Evolutionary conservation across 2,329 filamentous ascomycete genomes (phyloP).

Genomic region (Aspergillus quadrilineatus): DNA sequence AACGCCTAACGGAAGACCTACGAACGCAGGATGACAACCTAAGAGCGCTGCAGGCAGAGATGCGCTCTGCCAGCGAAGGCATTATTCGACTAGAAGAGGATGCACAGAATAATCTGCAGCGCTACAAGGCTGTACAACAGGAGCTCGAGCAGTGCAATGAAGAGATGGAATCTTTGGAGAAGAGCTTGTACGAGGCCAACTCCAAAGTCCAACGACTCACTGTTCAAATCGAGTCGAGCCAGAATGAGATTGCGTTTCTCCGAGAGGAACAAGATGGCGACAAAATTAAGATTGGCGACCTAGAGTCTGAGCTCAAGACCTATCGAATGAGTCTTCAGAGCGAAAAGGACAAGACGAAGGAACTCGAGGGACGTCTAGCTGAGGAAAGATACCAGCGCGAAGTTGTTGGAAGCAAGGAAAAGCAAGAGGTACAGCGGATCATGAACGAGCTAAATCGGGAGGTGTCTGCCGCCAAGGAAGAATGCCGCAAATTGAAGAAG

Average conservation of each 20-base stretch:
- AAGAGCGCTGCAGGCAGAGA: conserved; percentile 85
- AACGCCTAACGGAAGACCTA: conserved; percentile 69
- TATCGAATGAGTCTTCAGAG: conserved; percentile 78
- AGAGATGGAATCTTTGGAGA: conserved; percentile 82
- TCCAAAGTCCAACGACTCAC: conserved; percentile 83
- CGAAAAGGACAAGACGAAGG: conserved; percentile 72
- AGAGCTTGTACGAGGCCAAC: conserved; percentile 78
- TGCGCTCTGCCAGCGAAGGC: conserved; percentile 85
- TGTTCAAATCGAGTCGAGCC: conserved; percentile 88
- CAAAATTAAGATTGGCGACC: conserved; percentile 95
- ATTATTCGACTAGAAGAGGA: conserved; percentile 87
- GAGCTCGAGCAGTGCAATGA: conserved; percentile 81
- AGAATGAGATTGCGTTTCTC: conserved; percentile 90
- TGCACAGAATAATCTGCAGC: conserved; percentile 72
- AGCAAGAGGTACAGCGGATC: conserved; percentile 90
- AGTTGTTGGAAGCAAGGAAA: conserved; percentile 80
- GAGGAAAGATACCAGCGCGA: conserved; percentile 85
- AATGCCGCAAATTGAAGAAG: conserved; percentile 77
- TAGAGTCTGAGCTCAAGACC: conserved; percentile 78
- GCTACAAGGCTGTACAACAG: conserved; percentile 78
- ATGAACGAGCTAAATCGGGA: conserved; percentile 91
- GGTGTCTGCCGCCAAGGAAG: conserved; percentile 77
- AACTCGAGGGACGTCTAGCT: conserved; percentile 71
- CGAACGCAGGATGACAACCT: conserved; percentile 81
- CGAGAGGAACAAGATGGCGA: conserved; percentile 95